Base-by-base conservation (phyloP, 1,284 basidiomycete genomes). In the Cutaneotrichosporon arboriforme region DNA sequence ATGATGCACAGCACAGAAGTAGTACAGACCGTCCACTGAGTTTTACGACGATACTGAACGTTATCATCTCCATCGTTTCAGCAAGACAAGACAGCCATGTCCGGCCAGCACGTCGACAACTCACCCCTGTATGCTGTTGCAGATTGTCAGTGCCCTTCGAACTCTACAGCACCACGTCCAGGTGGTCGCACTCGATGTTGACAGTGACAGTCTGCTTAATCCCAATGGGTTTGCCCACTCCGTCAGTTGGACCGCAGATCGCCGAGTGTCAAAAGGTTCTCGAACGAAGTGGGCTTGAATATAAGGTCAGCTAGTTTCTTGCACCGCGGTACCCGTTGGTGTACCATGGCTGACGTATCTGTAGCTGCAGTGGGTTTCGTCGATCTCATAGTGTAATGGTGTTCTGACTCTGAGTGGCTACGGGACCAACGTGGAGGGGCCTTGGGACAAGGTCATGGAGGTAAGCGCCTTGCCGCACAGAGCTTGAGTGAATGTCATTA, bases 361-460 rank as follows among this genome's bases (percentile, higher is more conserved):
- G 45, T 47, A 66, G 64, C 46, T 64, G 22, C 63, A 68, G 66
- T 90, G 84, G 83, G 69, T 88, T 81, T 84, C 7, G 2, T 3
- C 36, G 36, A 37, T 31, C 7, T 5, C 10, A 31, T n/a, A n/a
- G n/a, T n/a, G 26, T 31, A 31, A 5, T 7, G 26, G 26, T 31
- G n/a, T 31, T 31, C 26, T 31, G 26, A 10, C 36, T 14, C 1
- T 4, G 61, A 90, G 89, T 65, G 89, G 89, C 3, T 91, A 91
- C 65, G 90, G 90, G 5, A 94, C 90, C 3, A 93, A 93, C 68
- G 63, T 93, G 45, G 90, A 89, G 56, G 90, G 90, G 3, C 85
- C 88, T 0, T 92, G 90, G 90, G 81, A 81, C 31, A 78, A 83
- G 52, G 91, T 96, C 8, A 73, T 70, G 61, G 62, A 64, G 51